phyloP scores from a whole-genome alignment of 1,284 basidiomycete genomes.

The Athelia sp. region DNA sequence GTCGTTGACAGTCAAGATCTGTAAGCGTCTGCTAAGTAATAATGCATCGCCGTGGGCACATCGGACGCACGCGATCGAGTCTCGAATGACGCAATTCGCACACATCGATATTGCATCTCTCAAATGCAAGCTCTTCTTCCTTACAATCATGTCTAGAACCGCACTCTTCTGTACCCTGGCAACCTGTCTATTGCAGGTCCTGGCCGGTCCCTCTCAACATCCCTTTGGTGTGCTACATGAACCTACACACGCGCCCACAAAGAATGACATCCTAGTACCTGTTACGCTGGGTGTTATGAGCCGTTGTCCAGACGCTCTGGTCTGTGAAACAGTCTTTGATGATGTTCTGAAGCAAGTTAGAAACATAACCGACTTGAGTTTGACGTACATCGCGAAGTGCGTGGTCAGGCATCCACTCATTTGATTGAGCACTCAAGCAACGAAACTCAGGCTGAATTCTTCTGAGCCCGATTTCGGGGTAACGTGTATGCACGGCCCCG shows the following conservation, averaged over 20 bases:
- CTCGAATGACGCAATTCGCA: not conserved
- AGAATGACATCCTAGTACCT: conserved; percentile 43
- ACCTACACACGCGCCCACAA: conserved; percentile 8
- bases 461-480: conserved; percentile 68
- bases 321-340: conserved; percentile 78
- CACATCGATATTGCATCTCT: too few relatives aligned
- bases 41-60: too few relatives aligned
- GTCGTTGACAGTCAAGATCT: too few relatives aligned
- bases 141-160: not conserved
- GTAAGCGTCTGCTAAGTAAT: too few relatives aligned
- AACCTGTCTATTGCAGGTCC: conserved; percentile 8
- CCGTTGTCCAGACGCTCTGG: conserved; percentile 69
- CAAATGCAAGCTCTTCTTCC: too few relatives aligned
- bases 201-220: conserved; percentile 12
- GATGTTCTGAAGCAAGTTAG: conserved; percentile 59
- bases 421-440: conserved; percentile 6
- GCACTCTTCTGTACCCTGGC: conserved; percentile 4
- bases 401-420: conserved; percentile 21
- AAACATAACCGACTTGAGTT: conserved; percentile 62
- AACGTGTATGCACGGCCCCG: conserved; percentile 71
- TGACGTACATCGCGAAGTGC: conserved; percentile 74
- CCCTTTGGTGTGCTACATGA: conserved; percentile 24
- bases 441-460: conserved; percentile 48
- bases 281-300: conserved; percentile 72
- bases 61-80: not conserved